A percentile compares a stretch with the other conserved stretches of the same genome.
Evolutionary conservation across 768 basidiomycete species (phyloP).

Genomic region (Mycena chlorophos): DNA sequence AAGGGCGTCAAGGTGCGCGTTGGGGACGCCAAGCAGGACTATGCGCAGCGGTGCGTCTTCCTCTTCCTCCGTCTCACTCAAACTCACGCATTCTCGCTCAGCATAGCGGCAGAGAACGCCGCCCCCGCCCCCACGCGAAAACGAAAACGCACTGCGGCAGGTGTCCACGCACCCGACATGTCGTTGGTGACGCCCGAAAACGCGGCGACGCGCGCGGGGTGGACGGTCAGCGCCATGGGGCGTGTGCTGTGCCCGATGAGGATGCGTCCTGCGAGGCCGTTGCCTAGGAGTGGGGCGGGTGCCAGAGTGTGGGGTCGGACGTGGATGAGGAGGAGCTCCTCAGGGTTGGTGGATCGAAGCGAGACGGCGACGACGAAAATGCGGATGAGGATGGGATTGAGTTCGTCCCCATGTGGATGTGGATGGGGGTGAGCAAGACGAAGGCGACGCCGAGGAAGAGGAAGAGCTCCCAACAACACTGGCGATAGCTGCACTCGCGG

Average conservation of each 20-base stretch:
- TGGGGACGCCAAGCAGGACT: slow-evolving; percentile 82
- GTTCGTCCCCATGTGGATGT: slow-evolving; percentile 35
- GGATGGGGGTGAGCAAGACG: slow-evolving; percentile 13
- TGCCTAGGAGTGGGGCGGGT: slow-evolving; percentile 61
- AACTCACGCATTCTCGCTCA: slow-evolving; percentile 6
- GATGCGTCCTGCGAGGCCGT: slow-evolving; percentile 68
- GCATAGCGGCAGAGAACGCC: slow-evolving; percentile 8
- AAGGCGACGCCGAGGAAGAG: slow-evolving; percentile 12
- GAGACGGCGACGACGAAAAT: slow-evolving; percentile 19
- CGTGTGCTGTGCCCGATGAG: slow-evolving; percentile 65
- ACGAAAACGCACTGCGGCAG: slow-evolving; percentile 32
- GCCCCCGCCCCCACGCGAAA: slow-evolving; percentile 47
- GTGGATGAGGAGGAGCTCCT: slow-evolving; percentile 44
- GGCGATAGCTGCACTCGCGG: slow-evolving; percentile 8
- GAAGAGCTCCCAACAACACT: slow-evolving; percentile 17
- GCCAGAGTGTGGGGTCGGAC: slow-evolving; percentile 59
- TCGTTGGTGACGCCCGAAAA: slow-evolving; percentile 60
- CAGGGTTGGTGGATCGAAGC: slow-evolving; percentile 26
- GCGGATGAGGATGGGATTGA: slow-evolving; percentile 35
- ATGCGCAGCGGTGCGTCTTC: slow-evolving; percentile 52
- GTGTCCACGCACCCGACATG: slow-evolving; percentile 61
- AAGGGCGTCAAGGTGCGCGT: slow-evolving; percentile 84
- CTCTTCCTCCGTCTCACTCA: slow-evolving; percentile 6
- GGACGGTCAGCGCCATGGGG: slow-evolving; percentile 69
- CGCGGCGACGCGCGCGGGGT: slow-evolving; percentile 55